These are phyloP conservation scores for Acaromyces ingoldii DNA, from an alignment of 1,284 basidiomycete species.

Conservation along the genomic window DNA sequence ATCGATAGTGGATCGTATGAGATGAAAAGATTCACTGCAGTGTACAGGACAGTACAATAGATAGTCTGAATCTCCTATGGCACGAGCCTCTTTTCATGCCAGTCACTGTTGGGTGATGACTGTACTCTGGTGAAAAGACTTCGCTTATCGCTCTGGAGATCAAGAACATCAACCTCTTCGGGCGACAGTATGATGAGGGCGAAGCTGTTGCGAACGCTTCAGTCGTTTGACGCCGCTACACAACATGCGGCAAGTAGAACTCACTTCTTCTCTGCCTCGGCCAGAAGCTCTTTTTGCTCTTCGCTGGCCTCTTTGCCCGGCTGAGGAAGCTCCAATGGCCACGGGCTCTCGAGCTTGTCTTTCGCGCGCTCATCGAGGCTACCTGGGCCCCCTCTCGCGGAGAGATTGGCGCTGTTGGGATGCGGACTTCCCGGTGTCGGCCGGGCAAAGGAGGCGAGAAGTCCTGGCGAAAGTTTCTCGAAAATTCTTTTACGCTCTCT, in stretches of 20 bases:
- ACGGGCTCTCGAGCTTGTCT: constrained; percentile 14
- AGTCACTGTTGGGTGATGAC: constrained; percentile 21
- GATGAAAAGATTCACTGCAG: background rate
- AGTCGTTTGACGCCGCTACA: background rate
- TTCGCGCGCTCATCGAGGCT: background rate
- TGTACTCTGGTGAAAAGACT: constrained; percentile 30
- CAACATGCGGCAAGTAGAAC: background rate
- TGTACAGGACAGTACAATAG: too few relatives aligned
- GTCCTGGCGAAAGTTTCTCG: constrained; percentile 46
- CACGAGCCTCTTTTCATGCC: constrained; percentile 42
- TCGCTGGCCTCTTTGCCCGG: constrained; percentile 43
- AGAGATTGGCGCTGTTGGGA: constrained; percentile 13
- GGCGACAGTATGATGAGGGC: constrained; percentile 49
- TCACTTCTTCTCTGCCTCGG: constrained; percentile 37
- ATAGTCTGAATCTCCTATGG: too few relatives aligned
- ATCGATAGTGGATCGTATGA: constrained; percentile 1
- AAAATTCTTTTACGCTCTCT: constrained; percentile 49
- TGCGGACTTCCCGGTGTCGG: constrained; percentile 48
- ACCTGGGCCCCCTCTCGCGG: constrained; percentile 2
- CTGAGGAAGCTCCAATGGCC: constrained; percentile 38
- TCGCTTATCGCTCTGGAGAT: constrained; percentile 38
- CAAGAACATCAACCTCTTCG: constrained; percentile 48
- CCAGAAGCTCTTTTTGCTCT: constrained; percentile 37
- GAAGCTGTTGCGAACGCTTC: constrained; percentile 20
- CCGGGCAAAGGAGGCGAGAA: constrained; percentile 51